phyloP scores from a whole-genome alignment of 2,329 filamentous ascomycete genomes.

The Diaporthe australafricana region DNA sequence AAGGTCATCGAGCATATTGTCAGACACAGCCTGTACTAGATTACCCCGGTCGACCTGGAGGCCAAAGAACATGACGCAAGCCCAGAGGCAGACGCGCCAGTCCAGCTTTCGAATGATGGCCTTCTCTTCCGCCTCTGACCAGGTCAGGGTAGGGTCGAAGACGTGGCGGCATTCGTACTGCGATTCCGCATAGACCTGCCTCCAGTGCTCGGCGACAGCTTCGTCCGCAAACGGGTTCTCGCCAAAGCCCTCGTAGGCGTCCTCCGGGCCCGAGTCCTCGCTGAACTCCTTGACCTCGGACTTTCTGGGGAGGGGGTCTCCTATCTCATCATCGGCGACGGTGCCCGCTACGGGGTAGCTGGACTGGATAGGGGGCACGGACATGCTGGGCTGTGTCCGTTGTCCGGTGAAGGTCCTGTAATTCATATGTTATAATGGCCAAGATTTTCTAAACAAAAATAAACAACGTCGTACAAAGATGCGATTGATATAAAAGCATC shows the following conservation, averaged over 20 bases:
- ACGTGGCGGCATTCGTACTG: constrained; percentile 66
- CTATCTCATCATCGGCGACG: constrained; percentile 4
- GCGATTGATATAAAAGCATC: neutral
- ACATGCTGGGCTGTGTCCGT: constrained; percentile 19
- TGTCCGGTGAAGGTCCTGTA: constrained; percentile 5
- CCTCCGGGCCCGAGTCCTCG: constrained; percentile 31
- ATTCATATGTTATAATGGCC: neutral
- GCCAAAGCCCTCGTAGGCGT: neutral
- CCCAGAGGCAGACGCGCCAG: constrained; percentile 54
- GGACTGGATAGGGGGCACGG: constrained; percentile 12
- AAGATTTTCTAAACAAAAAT: neutral
- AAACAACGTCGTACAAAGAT: neutral
- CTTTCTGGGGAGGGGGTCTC: constrained; percentile 10
- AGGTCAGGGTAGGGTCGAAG: constrained; percentile 64
- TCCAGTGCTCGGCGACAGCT: constrained; percentile 47
- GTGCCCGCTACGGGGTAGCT: constrained; percentile 18
- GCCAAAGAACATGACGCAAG: constrained; percentile 70
- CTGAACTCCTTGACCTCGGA: constrained; percentile 12
- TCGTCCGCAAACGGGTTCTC: constrained; percentile 48
- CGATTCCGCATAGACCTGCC: constrained; percentile 48
- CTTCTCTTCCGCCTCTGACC: constrained; percentile 65
- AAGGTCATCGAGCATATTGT: constrained; percentile 70
- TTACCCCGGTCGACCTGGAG: constrained; percentile 72
- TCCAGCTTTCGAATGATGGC: constrained; percentile 61
- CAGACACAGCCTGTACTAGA: constrained; percentile 67